These are phyloP conservation scores for Pyrus communis DNA, from an alignment of 306 rosid genomes.

Conservation along the genomic window DNA sequence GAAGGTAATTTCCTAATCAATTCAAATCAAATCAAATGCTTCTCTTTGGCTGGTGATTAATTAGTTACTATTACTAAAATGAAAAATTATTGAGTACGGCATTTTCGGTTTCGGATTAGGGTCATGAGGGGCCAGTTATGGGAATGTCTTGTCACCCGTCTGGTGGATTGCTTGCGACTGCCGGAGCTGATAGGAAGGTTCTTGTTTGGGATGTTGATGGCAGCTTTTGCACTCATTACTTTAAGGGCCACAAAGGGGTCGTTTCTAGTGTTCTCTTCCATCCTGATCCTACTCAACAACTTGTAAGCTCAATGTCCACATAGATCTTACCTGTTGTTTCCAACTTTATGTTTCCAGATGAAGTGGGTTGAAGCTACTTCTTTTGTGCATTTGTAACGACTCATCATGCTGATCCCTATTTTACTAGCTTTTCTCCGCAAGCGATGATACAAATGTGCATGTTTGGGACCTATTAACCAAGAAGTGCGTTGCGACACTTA, in stretches of 20 bases:
- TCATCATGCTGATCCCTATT: constrained; percentile 18
- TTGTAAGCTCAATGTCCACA: constrained; percentile 40
- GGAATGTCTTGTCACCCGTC: constrained; percentile 79
- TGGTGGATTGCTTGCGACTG: constrained; percentile 87
- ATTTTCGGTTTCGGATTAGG: constrained; percentile 31
- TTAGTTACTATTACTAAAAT: neutral
- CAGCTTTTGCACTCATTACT: constrained; percentile 88
- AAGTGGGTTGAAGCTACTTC: neutral
- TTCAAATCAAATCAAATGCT: neutral
- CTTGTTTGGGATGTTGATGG: constrained; percentile 94
- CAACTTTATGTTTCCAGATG: neutral
- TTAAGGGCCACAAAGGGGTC: constrained; percentile 77
- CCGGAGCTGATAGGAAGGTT: constrained; percentile 90
- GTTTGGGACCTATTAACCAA: constrained; percentile 77
- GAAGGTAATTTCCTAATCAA: constrained; percentile 54
- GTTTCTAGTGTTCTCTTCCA: constrained; percentile 76
- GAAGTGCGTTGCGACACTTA: constrained; percentile 56
- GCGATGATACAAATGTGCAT: constrained; percentile 75
- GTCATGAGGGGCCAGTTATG: constrained; percentile 96
- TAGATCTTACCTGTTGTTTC: neutral
- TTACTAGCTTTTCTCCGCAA: constrained; percentile 82
- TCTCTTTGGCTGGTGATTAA: neutral
- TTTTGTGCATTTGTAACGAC: neutral
- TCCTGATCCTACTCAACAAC: constrained; percentile 60
- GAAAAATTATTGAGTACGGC: neutral